Base-by-base conservation (phyloP, 139 green algal species). In the Desmodesmus armatus region DNA sequence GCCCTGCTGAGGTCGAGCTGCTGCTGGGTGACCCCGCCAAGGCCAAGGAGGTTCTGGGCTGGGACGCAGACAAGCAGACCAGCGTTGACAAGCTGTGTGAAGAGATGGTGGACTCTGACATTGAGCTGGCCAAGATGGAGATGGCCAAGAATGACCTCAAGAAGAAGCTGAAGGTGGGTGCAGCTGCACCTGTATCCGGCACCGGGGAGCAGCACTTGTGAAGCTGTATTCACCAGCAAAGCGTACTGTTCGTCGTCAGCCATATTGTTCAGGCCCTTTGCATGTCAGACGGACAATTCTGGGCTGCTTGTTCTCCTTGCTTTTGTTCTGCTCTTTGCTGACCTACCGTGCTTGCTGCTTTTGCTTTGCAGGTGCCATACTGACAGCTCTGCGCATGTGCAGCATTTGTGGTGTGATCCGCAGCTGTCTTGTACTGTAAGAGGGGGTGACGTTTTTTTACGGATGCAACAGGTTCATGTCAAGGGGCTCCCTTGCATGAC, bases 91-190 rank as follows among this genome's bases (percentile, higher is more conserved):
- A 90, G 71, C 87, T 96, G 69, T 88, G 94, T 55, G 82, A 91
- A 47, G 94, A 96, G 87, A 96, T 96, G 94, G 91, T 96, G 29
- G 84, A 93, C 25, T 78, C 78, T 19, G 94, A 96, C 87, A 25
- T 96, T 41, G 77, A 88, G 73, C 47, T 82, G 83, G 88, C 88
- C 23, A 82, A 82, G 76, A 23, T 75, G 7, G 69, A 75, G 70
- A 81, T 83, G 40, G 40, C 40, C 25, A 82, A 82, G 11, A 65
- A 81, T 31, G 81, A 86, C 2, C 37, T 86, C 31, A 86, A 86
- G 81, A 78, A 72, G 51, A 80, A 86, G 69, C 67, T 79, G n/a
- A 79, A 86, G 81, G 81, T 78, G 39, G 11, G 65, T 5, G 21
- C 11, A 27, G 58, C 37, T 55, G 37, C 67, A 31, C 31, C 21